Base-by-base conservation (phyloP, 768 basidiomycete species). In the Xanthoconium stramineum region DNA sequence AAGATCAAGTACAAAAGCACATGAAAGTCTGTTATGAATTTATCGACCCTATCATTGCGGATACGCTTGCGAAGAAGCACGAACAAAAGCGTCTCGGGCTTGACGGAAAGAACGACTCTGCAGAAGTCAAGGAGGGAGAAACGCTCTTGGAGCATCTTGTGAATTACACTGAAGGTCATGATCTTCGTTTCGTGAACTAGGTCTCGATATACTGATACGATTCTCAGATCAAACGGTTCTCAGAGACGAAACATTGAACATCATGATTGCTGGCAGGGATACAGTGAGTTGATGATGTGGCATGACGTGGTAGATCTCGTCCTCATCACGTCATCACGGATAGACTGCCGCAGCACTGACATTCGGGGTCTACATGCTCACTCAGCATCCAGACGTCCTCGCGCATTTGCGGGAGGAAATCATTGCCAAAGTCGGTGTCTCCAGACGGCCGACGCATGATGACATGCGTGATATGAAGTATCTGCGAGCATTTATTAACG, bases 21-120 rank as follows among this genome's bases (percentile, higher is more conserved):
- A 79, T 82, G 75, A 64, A 69, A 33, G 71, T 80, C 12, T 76
- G 86, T 19, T 71, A 80, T 46, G 72, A 64, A 14, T 83, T 82
- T 61, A 72, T 85, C 35, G 76, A 82, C 37, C 82, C 82, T 3
- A 79, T 87, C 50, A 45, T 86, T 54, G 56, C 68, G 36, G 75
- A 79, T 35, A 82, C 81, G 1, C 56, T 84, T 5, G 64, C 63
- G 61, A 75, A 72, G 59, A 78, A 74, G 61, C 66, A 62, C 47
- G 64, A 58, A 24, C 57, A 60, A 8, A 67, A 68, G 12, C 55
- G 61, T 6, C n/a, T n/a, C n/a, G n/a, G 64, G 60, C 19, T 69
- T 69, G 33, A 35, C 6, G 5, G 30, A 53, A 19, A 61, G 52
- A n/a, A 54, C 52, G 15, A n/a, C n/a, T n/a, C n/a, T n/a, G 53